phyloP scores from a whole-genome alignment of 192 early-diverging fungal species.

The Coemansia sp. region DNA sequence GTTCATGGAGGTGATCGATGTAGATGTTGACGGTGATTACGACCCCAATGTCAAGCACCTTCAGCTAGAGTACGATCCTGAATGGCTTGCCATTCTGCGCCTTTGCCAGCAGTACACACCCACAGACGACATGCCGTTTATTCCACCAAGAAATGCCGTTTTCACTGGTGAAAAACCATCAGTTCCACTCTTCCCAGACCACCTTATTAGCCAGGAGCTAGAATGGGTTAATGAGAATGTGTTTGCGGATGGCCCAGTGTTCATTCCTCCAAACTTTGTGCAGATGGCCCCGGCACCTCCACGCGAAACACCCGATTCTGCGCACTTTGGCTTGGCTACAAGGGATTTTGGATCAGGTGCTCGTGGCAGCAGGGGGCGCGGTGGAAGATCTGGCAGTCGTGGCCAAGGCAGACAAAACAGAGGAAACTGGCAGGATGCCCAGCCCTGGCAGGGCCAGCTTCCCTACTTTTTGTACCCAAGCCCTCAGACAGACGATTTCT shows the following conservation, averaged over 20 bases:
- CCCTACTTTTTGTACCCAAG: constrained; percentile 62
- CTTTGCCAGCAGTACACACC: constrained; percentile 62
- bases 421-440: not conserved
- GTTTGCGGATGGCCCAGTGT: constrained; percentile 50
- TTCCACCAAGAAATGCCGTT: constrained; percentile 50
- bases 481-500: constrained; percentile 82
- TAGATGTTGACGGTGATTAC: constrained; percentile 57
- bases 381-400: not conserved
- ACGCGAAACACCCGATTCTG: constrained; percentile 37
- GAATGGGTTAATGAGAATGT: constrained; percentile 69
- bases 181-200: constrained; percentile 31
- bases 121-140: constrained; percentile 48
- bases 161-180: constrained; percentile 34
- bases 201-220: constrained; percentile 61
- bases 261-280: constrained; percentile 79
- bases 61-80: constrained; percentile 79
- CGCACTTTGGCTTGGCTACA: constrained; percentile 38
- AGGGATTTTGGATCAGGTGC: not conserved
- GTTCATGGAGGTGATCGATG: constrained; percentile 73
- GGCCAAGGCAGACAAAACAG: constrained; percentile 9
- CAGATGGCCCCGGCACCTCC: constrained; percentile 64
- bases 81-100: constrained; percentile 79
- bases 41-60: constrained; percentile 36
- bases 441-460: constrained; percentile 18
- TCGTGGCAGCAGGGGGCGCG: constrained; percentile 12